These are phyloP conservation scores for Camillea tinctor DNA, from an alignment of 2,329 filamentous ascomycete species.

Conservation along the genomic window DNA sequence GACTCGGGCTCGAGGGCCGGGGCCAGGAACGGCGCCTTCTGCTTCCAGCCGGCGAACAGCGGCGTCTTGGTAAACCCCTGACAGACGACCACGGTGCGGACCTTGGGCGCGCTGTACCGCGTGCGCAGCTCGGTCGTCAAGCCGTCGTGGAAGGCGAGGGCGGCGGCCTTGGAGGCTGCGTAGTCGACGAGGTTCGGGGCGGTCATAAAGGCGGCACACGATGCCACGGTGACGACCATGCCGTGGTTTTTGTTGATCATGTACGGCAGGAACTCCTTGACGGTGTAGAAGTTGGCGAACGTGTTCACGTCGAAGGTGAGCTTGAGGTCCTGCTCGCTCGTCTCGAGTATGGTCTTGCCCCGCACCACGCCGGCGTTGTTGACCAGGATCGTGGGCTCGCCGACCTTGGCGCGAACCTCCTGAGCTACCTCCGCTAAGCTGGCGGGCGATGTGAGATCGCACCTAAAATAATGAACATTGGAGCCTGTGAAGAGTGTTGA, in stretches of 20 bases:
- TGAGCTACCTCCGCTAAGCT: slow-evolving; percentile 43
- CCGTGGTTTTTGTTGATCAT: slow-evolving; percentile 53
- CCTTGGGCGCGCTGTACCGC: slow-evolving; percentile 52
- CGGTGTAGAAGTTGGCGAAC: slow-evolving; percentile 48
- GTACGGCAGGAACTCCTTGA: slow-evolving; percentile 50
- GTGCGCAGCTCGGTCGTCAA: slow-evolving; percentile 49
- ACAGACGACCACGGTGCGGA: slow-evolving; percentile 64
- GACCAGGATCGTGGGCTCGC: slow-evolving; percentile 36
- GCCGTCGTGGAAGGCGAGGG: slow-evolving; percentile 59
- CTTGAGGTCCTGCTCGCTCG: slow-evolving; percentile 41
- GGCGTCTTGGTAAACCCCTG: slow-evolving; percentile 61
- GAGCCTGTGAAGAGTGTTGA: slow-evolving; percentile 39
- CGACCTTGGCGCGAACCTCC: slow-evolving; percentile 39
- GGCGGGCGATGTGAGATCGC: slow-evolving; percentile 63
- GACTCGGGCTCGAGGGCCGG: slow-evolving; percentile 58
- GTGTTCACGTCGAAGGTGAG: slow-evolving; percentile 53
- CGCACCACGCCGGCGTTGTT: slow-evolving; percentile 42
- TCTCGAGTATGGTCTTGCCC: slow-evolving; percentile 46
- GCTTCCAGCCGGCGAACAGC: slow-evolving; percentile 58
- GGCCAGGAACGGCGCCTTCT: slow-evolving; percentile 49
- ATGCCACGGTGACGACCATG: slow-evolving; percentile 56
- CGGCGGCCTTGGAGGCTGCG: slow-evolving; percentile 55
- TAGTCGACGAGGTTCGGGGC: slow-evolving; percentile 61
- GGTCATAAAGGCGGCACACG: slow-evolving; percentile 52
- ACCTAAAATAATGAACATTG: slow-evolving; percentile 66